phyloP scores from a whole-genome alignment of 2,329 filamentous ascomycete genomes.

The Clonostachys rhizophaga region DNA sequence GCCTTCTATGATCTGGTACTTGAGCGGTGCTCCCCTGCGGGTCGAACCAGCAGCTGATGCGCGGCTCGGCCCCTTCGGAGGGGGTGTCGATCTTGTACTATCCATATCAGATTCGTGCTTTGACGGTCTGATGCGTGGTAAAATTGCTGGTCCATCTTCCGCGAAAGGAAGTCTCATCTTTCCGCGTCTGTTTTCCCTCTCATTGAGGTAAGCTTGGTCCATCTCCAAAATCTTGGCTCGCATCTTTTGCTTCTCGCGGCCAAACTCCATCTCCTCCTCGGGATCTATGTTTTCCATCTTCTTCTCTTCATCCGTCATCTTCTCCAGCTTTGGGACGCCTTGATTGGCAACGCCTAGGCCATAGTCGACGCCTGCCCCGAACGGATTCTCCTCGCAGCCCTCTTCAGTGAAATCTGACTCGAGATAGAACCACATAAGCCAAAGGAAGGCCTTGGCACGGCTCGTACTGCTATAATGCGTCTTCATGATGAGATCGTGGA shows the following conservation, averaged over 20 bases:
- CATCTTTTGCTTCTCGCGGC: conserved; percentile 68
- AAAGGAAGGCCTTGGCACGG: conserved; percentile 83
- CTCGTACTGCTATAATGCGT: conserved; percentile 76
- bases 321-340: conserved; percentile 62
- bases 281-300: conserved; percentile 64
- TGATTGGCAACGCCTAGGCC: conserved; percentile 61
- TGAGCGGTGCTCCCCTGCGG: conserved; percentile 43
- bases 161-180: conserved; percentile 28
- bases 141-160: conserved; percentile 51
- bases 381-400: conserved; percentile 85
- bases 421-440: conserved; percentile 99
- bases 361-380: conserved; percentile 68
- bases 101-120: conserved; percentile 51
- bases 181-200: conserved; percentile 55
- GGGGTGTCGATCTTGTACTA: conserved; percentile 37
- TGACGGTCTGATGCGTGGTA: conserved; percentile 58
- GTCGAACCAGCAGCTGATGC: conserved; percentile 14
- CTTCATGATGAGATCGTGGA: conserved; percentile 96
- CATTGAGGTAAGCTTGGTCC: conserved; percentile 65
- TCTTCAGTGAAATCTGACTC: conserved; percentile 92
- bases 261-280: conserved; percentile 64
- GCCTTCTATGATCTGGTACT: conserved; percentile 55
- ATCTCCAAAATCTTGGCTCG: conserved; percentile 70
- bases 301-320: conserved; percentile 62
- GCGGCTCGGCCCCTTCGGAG: conserved; percentile 23